Evolutionary conservation across 352 stramenopile species (phyloP), one percentile per base, ranked within the genome.

Genomic region (Phytopythium litorale): DNA sequence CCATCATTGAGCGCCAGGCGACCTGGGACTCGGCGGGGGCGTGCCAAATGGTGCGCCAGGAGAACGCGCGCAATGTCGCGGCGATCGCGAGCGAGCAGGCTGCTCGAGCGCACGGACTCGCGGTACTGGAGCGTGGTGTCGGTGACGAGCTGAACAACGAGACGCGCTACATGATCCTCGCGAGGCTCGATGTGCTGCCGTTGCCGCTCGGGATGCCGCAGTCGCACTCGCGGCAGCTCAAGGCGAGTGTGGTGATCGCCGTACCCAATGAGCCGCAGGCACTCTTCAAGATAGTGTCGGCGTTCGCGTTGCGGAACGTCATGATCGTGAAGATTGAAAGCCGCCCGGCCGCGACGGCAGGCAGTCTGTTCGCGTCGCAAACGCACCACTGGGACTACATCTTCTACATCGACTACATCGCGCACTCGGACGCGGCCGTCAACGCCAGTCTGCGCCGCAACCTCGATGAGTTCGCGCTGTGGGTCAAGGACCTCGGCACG

Each of bases 251-350:
- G 40, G 81, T 91, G 19, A 71, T 91, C 23, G 79, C 81, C 21
- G 74, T 91, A 18, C 79, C 78, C 7, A 91, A 91, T 48, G 79
- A 91, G 35, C 71, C 79, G 1, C 79, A 89, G 65, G 78, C 78
- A 28, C 67, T 91, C 30, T 91, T 89, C 68, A 89, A 89, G 67
- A 84, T 89, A 58, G 78, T 91, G 6, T 80, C 81, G n/a, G 81
- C 79, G 7, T 91, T 91, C 49, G 81, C 79, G n/a, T 65, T 91
- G 30, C 79, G 79, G 28, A 89, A 91, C 50, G 56, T 91, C 28
- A 86, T 83, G 67, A 88, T 91, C 43, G 78, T 89, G 65, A 89
- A 91, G 76, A 91, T 91, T n/a, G 79, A 91, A 60, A 89, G 79
- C 40, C 79, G 81, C n/a, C 81, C 81, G 9, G 81, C 81, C 1